A percentile compares a stretch with the other conserved stretches of the same genome.
These are phyloP conservation scores for Cryptococcus sp. DNA, from an alignment of 1,284 basidiomycete species.

Conservation along the genomic window DNA sequence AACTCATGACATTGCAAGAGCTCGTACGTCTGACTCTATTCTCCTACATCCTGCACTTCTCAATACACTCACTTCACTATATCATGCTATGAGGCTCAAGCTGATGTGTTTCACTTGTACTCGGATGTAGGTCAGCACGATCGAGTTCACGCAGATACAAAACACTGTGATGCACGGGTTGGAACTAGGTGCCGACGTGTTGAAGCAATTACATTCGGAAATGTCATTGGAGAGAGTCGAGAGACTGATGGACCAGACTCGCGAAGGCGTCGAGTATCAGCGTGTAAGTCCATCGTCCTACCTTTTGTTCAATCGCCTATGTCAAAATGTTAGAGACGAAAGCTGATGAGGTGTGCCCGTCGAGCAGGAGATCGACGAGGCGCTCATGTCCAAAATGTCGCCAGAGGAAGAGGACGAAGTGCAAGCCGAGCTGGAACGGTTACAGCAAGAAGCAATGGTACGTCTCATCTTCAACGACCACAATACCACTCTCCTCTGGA, in stretches of 20 bases:
- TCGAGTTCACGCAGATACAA: conserved; percentile 95
- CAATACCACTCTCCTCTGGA: not conserved
- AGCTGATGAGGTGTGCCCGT: not conserved
- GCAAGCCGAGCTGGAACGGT: conserved; percentile 70
- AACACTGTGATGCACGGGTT: conserved; percentile 89
- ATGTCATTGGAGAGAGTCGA: conserved; percentile 92
- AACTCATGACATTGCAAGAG: conserved; percentile 86
- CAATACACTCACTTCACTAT: too few species aligned
- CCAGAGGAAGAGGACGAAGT: conserved; percentile 93
- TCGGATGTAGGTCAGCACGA: conserved; percentile 74
- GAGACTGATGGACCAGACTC: conserved; percentile 84
- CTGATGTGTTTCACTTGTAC: not conserved
- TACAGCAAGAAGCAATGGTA: conserved; percentile 63
- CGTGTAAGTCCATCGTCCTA: conserved; percentile 58
- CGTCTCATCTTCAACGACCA: conserved; percentile 7
- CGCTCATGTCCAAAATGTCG: conserved; percentile 77
- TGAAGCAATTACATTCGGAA: conserved; percentile 91
- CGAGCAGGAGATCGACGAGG: conserved; percentile 81
- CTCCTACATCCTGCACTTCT: not conserved
- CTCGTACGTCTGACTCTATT: conserved; percentile 61
- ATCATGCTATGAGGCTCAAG: too few species aligned
- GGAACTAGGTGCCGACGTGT: conserved; percentile 87
- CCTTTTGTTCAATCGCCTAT: not conserved
- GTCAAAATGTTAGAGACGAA: not conserved
- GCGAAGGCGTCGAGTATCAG: conserved; percentile 90